phyloP scores from a whole-genome alignment of 2,329 filamentous ascomycete genomes.

The Aspergillus caelatus region DNA sequence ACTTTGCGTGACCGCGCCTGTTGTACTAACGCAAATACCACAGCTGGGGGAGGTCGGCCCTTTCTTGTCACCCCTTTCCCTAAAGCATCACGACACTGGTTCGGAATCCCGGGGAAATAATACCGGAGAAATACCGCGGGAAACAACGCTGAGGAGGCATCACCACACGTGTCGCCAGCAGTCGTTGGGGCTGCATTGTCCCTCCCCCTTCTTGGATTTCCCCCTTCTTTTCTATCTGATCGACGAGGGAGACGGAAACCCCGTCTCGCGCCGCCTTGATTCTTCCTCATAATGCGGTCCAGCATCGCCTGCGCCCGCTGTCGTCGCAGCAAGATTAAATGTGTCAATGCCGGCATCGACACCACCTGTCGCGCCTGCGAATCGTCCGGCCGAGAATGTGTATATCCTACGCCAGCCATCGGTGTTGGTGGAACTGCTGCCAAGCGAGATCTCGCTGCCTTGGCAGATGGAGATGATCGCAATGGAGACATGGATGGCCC shows the following conservation, averaged over 20 bases:
- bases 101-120: conserved; percentile 27
- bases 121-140: conserved; percentile 26
- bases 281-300: conserved; percentile 61
- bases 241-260: conserved; percentile 19
- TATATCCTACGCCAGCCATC: conserved; percentile 60
- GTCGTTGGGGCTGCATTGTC: conserved; percentile 18
- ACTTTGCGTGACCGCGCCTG: conserved; percentile 8
- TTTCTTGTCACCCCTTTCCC: conserved; percentile 8
- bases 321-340: conserved; percentile 82
- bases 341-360: conserved; percentile 74
- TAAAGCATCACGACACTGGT: conserved; percentile 10
- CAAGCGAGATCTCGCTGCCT: conserved; percentile 42
- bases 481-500: conserved; percentile 47
- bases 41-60: conserved; percentile 7
- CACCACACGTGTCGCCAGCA: conserved; percentile 18
- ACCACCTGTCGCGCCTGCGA: conserved; percentile 75
- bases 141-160: conserved; percentile 16
- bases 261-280: conserved; percentile 19
- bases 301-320: conserved; percentile 78
- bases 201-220: conserved; percentile 8
- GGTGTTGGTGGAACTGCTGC: conserved; percentile 34
- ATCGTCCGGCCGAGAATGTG: conserved; percentile 71
- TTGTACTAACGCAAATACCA: conserved; percentile 6
- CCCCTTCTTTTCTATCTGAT: not conserved
- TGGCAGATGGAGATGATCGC: conserved; percentile 42